These are phyloP conservation scores for Pseudoturritis turrita DNA, from an alignment of 345 rosid genomes.

Conservation along the genomic window DNA sequence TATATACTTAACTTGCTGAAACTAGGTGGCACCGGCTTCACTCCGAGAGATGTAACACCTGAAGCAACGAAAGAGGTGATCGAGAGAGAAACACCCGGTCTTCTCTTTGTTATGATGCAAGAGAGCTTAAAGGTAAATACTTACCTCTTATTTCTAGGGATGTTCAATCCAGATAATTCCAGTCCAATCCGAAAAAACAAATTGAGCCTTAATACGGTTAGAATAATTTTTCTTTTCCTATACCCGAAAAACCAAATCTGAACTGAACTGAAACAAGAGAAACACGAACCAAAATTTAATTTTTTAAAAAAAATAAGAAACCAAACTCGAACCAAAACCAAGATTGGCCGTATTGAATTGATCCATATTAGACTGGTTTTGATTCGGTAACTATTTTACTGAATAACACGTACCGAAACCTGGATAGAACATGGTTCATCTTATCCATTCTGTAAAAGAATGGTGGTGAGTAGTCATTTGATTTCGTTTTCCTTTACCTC, in stretches of 20 bases:
- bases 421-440: not conserved
- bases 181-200: no score
- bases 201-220: not conserved
- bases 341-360: not conserved
- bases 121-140: conserved; percentile 80
- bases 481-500: not conserved
- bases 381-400: not conserved
- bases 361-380: not conserved
- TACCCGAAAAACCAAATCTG: not conserved
- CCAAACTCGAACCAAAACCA: no score
- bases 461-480: not conserved
- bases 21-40: conserved; percentile 91
- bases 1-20: conserved; percentile 11
- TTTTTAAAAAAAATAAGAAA: not conserved
- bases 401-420: not conserved
- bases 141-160: not conserved
- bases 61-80: conserved; percentile 89
- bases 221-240: not conserved
- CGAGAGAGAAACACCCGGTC: conserved; percentile 88
- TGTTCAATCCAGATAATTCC: no score
- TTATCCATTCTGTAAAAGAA: not conserved
- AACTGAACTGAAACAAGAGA: no score
- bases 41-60: conserved; percentile 95
- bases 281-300: no score
- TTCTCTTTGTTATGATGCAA: conserved; percentile 88